These are phyloP conservation scores for Elsinoe ampelina DNA, from an alignment of 2,329 filamentous ascomycete genomes.

Conservation along the genomic window DNA sequence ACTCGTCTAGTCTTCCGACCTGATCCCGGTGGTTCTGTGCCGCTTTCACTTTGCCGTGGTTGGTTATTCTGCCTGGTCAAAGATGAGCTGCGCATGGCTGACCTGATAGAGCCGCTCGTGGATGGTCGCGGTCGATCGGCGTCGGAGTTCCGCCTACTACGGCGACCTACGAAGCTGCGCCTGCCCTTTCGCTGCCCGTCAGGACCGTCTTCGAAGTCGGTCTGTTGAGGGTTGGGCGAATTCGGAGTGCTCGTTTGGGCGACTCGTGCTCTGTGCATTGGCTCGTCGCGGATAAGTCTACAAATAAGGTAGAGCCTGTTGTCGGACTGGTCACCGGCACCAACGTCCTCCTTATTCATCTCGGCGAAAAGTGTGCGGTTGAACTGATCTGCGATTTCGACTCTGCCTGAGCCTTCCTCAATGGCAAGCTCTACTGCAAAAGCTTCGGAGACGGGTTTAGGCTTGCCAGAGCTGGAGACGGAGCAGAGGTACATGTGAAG, in stretches of 20 bases:
- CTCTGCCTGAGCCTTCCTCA: constrained; percentile 56
- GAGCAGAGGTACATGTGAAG: constrained; percentile 70
- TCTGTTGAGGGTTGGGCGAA: constrained; percentile 8
- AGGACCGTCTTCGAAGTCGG: constrained; percentile 6
- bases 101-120: constrained; percentile 1
- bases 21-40: not conserved
- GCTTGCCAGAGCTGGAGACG: constrained; percentile 54
- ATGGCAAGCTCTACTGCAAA: constrained; percentile 71
- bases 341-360: constrained; percentile 65
- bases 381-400: constrained; percentile 54
- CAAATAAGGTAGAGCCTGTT: constrained; percentile 75
- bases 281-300: constrained; percentile 59
- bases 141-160: constrained; percentile 8
- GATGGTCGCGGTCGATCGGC: not conserved
- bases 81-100: constrained; percentile 5
- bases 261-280: constrained; percentile 18
- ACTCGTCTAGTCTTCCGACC: constrained; percentile 52
- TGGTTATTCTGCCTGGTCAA: not conserved
- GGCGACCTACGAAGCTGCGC: not conserved
- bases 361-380: constrained; percentile 84
- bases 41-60: not conserved
- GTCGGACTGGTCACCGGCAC: constrained; percentile 54
- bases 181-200: constrained; percentile 1
- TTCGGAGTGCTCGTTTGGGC: not conserved
- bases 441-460: constrained; percentile 68